phyloP scores from a whole-genome alignment of 1,284 basidiomycete species.

The Coriolopsis trogii region DNA sequence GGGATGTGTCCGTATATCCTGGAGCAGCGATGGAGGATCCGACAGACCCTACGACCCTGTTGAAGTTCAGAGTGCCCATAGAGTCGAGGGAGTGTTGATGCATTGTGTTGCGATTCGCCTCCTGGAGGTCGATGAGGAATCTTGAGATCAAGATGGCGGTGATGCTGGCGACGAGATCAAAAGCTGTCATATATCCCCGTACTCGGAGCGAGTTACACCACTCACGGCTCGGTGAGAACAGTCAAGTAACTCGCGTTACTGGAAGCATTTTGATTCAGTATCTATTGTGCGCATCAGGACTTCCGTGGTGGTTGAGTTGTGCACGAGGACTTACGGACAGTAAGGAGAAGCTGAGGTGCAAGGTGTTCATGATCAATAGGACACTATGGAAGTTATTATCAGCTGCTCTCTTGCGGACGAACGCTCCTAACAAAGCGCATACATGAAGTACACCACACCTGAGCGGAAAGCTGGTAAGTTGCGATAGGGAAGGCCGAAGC shows the following conservation, averaged over 20 bases:
- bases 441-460: constrained; percentile 8
- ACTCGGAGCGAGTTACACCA: not conserved
- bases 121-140: constrained; percentile 10
- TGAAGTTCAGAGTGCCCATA: constrained; percentile 5
- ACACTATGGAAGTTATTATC: not conserved
- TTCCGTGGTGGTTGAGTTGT: not conserved
- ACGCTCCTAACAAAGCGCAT: not conserved
- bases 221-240: constrained; percentile 3
- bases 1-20: not conserved
- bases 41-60: constrained; percentile 1
- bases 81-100: constrained; percentile 1
- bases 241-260: constrained; percentile 3
- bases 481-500: not conserved
- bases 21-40: not conserved
- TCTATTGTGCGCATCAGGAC: not conserved
- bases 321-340: not conserved
- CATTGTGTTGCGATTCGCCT: not conserved
- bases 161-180: not conserved
- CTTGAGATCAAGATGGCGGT: constrained; percentile 9
- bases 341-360: constrained; percentile 9
- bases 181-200: not conserved
- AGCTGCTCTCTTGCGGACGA: not conserved
- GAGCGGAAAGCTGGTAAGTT: too few species aligned
- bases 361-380: constrained; percentile 1
- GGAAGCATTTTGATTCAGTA: not conserved